Percentiles rank a stretch among this genome's conserved stretches.
Conservation (phyloP, 2,329 filamentous ascomycete genomes). For the Fusarium napiforme region DNA sequence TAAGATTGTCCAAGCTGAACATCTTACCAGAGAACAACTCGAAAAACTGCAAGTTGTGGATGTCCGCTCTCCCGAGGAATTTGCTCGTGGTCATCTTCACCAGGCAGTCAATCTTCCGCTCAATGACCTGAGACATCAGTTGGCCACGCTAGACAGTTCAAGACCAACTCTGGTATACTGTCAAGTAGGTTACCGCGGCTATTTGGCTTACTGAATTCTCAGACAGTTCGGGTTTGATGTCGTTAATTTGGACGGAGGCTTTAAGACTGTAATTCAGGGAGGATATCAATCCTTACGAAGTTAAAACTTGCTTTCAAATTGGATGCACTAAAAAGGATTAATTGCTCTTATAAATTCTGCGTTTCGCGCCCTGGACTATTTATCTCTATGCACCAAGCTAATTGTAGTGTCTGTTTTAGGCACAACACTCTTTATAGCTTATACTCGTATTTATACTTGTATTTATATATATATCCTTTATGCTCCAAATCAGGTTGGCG, state of each 20-base stretch:
- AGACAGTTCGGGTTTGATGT: neutral
- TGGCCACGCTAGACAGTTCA: neutral
- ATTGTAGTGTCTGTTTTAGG: neutral
- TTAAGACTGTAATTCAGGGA: neutral
- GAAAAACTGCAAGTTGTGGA: neutral
- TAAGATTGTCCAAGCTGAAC: neutral
- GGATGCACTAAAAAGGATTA: fast-evolving
- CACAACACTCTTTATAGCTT: too few species aligned
- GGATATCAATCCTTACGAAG: neutral
- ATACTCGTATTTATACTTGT: too few species aligned
- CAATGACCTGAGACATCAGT: neutral
- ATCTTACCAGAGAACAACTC: neutral
- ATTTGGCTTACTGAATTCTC: neutral
- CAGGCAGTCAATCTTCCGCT: neutral
- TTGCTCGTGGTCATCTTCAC: neutral
- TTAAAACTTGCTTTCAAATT: neutral
- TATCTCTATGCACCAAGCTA: neutral
- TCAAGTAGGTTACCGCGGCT: neutral
- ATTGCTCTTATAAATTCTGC: neutral
- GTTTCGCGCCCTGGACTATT: neutral
- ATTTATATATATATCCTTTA: neutral
- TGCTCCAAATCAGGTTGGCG: neutral
- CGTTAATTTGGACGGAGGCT: neutral
- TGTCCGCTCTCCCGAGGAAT: neutral
- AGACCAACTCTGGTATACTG: neutral